Base-by-base conservation (phyloP, 768 basidiomycete species). In the Leccinum truebloodii region DNA sequence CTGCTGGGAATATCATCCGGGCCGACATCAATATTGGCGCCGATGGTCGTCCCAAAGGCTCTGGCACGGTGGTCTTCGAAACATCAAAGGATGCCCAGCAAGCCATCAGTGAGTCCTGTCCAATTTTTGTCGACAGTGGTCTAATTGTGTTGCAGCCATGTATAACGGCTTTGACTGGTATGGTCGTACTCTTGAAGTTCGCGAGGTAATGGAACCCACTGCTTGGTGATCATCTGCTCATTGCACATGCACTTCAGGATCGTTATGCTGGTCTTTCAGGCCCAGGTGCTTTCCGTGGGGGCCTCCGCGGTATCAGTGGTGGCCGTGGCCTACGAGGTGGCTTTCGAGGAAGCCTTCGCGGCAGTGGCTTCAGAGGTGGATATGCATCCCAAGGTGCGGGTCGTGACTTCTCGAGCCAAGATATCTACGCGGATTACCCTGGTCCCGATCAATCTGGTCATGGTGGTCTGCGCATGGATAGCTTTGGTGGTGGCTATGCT, bases 141-240 rank as follows among this genome's bases (percentile, higher is more conserved):
- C 58, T 67, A 20, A 62, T 46, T 46, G 39, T 22, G 8, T 10
- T 39, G 26, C 64, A 97, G 95, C 78, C 68, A 97, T 96, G 93
- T 98, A 95, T 73, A 90, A 97, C 60, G 95, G 95, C 30, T 97
- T 92, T 67, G 95, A 97, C 63, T 98, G 96, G 94, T 95, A 95
- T 73, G 95, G 95, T 8, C 90, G 92, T 52, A 86, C 88, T 8
- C 86, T 99, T 13, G 96, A 99, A 79, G 96, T 98, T 37, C 90
- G 95, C 65, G 94, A 97, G 84, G 94, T 92, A 73, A 80, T 69
- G 4, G 10, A 10, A 18, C 44, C 14, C 22, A 5, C n/a, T 2
- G 7, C 28, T 55, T 61, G 24, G 0, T 2, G 4, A 48, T 48
- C 60, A 51, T 53, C 2, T 37, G 3, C 20, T 52, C 18, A 59